Base-by-base conservation (phyloP, 805 yeast species). In the Candida tallmaniae region DNA sequence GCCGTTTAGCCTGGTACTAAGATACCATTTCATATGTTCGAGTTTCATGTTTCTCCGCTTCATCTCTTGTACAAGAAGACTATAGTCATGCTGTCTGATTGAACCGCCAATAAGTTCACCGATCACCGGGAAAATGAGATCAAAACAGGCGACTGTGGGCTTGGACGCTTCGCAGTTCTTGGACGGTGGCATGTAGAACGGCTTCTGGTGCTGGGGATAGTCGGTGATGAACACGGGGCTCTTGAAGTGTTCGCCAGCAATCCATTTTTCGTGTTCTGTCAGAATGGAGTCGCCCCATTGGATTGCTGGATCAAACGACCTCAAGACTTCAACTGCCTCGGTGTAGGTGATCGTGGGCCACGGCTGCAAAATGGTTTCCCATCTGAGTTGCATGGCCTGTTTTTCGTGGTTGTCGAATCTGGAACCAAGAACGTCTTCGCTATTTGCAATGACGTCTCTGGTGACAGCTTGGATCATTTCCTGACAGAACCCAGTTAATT, bases 81-180 rank as follows among this genome's bases (percentile, higher is more conserved):
- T 68, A 40, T 73, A 61, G 41, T 74, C 60, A 49, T 84, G 85
- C 49, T 90, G 96, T 58, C 99, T 83, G 40, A 93, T 46, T 1
- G 96, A 87, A 0, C 99, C 99, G 2, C 99, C 99, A 6, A 86
- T 80, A 11, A 93, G 63, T 55, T 93, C 99, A 16, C 97, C 99
- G 37, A 93, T 73, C 13, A 81, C 90, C 0, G 99, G 98, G 13
- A 90, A 74, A 4, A 93, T 60, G 31, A 93, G 67, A 52, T 93
- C 99, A 51, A 78, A 93, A 50, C 97, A 89, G 0, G 84, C 95
- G 2, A 86, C 97, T 0, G 96, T 87, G 1, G 61, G 56, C 10
- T 34, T 39, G 5, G 58, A 53, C 0, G 51, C 46, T 34, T 62
- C 68, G 29, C 20, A 52, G 2, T 32, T 27, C n/a, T 34, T 39